Percentiles rank a stretch among this genome's conserved stretches.
Conservation (phyloP, 208 protist genomes). For the Balamuthia mandrillaris region DNA sequence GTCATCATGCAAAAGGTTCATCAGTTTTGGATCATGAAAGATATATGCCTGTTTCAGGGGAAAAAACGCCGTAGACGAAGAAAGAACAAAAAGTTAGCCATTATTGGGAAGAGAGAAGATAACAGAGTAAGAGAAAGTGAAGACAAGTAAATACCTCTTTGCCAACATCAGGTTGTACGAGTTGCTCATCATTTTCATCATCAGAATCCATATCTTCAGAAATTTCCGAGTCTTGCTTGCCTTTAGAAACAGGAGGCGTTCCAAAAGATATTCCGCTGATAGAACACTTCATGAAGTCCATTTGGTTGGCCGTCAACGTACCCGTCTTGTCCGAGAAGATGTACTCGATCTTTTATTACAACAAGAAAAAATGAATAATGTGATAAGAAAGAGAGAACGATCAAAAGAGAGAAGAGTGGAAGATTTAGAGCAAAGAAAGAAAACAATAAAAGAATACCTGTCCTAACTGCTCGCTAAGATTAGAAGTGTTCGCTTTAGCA, state of each 20-base stretch:
- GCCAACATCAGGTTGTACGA: neutral
- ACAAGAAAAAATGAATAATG: neutral
- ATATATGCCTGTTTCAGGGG: neutral
- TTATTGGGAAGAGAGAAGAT: neutral
- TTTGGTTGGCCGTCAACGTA: constrained; percentile 78
- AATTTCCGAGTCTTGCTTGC: neutral
- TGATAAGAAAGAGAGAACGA: neutral
- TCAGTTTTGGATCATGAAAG: neutral
- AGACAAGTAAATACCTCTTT: neutral
- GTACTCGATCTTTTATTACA: constrained; percentile 17
- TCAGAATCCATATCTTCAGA: neutral
- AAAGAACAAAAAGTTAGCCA: neutral
- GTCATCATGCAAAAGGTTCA: neutral
- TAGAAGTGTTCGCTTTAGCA: constrained; percentile 70
- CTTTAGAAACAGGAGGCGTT: neutral
- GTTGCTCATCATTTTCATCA: neutral
- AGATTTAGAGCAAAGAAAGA: neutral
- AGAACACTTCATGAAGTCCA: constrained; percentile 66
- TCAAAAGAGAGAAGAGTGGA: neutral
- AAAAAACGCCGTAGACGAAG: neutral
- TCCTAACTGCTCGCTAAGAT: constrained; percentile 76
- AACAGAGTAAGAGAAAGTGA: neutral
- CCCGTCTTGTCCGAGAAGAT: constrained; percentile 81
- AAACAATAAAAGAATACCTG: constrained; percentile 39
- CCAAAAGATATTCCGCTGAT: constrained; percentile 52